These are phyloP conservation scores for Lepidium campestre DNA, from an alignment of 441 rosid species.

Conservation along the genomic window DNA sequence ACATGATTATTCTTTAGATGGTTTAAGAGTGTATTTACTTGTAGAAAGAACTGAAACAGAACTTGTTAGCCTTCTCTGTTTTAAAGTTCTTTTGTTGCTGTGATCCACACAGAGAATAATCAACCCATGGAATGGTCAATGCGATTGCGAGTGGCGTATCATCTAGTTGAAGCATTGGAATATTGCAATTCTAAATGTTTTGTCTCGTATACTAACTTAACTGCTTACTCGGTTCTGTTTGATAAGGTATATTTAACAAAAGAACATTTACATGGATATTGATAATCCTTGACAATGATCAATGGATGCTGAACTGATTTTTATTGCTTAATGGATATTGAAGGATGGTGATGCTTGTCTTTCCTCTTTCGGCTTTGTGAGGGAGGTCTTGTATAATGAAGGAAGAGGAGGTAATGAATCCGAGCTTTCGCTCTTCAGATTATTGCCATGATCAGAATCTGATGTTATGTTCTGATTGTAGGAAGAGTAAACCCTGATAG, in stretches of 20 bases:
- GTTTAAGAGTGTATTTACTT: too few species aligned
- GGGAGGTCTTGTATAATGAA: conserved; percentile 47
- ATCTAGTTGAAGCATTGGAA: conserved; percentile 69
- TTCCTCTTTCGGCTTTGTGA: conserved; percentile 83
- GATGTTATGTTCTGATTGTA: conserved; percentile 23
- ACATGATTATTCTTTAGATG: too few species aligned
- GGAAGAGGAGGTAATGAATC: conserved; percentile 46
- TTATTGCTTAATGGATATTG: conserved; percentile 18
- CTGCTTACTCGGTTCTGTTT: conserved; percentile 69
- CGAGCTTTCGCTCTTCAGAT: background rate
- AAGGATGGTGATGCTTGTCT: conserved; percentile 85
- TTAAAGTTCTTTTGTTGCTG: too few species aligned
- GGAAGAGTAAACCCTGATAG: conserved; percentile 47
- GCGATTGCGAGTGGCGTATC: conserved; percentile 66
- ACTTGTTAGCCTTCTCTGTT: background rate
- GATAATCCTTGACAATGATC: background rate
- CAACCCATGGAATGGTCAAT: conserved; percentile 52
- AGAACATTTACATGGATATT: background rate
- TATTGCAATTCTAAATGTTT: conserved; percentile 50
- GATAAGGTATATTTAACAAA: conserved; percentile 63
- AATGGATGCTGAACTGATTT: background rate
- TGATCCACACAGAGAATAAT: too few species aligned
- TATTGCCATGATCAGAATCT: background rate
- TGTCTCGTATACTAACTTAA: conserved; percentile 66
- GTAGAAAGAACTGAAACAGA: too few species aligned